Conservation (phyloP, 225 moss, liverwort and hornwort species). For the Takakia lepidozioides region DNA sequence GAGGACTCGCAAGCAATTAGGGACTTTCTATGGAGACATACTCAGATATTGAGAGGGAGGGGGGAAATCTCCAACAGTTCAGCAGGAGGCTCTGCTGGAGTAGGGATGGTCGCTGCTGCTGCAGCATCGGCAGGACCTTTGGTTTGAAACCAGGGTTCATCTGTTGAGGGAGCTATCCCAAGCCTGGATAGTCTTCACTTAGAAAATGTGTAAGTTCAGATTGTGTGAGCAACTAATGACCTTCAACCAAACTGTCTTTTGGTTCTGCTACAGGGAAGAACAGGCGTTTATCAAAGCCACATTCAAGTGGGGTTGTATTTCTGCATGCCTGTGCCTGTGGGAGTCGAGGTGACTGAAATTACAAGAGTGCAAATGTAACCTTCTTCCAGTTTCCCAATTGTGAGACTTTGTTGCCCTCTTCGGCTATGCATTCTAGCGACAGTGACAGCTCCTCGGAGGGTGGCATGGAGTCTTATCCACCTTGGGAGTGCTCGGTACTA, state of each 20-base stretch:
- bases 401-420: constrained; percentile 65
- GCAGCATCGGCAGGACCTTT: constrained; percentile 77
- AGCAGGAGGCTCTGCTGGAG: constrained; percentile 81
- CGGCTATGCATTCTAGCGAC: constrained; percentile 37
- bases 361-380: constrained; percentile 73
- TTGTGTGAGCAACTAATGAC: too few species aligned
- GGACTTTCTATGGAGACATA: constrained; percentile 84
- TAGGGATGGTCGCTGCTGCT: constrained; percentile 99
- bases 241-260: too few species aligned
- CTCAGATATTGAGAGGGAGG: constrained; percentile 81
- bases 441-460: constrained; percentile 38
- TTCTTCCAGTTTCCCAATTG: constrained; percentile 84
- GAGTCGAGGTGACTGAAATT: constrained; percentile 84
- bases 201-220: too few species aligned
- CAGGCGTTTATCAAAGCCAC: constrained; percentile 35
- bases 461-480: constrained; percentile 82
- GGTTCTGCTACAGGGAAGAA: constrained; percentile 1
- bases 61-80: constrained; percentile 65
- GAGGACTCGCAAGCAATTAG: constrained; percentile 78
- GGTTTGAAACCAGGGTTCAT: constrained; percentile 28
- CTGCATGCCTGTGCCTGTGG: constrained; percentile 98
- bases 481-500: constrained; percentile 78
- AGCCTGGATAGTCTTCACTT: constrained; percentile 70
- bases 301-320: constrained; percentile 87
- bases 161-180: constrained; percentile 47